Evolutionary conservation across 768 basidiomycete species (phyloP), one percentile per base, ranked within the genome.

Genomic region (Boletus reticulatus): DNA sequence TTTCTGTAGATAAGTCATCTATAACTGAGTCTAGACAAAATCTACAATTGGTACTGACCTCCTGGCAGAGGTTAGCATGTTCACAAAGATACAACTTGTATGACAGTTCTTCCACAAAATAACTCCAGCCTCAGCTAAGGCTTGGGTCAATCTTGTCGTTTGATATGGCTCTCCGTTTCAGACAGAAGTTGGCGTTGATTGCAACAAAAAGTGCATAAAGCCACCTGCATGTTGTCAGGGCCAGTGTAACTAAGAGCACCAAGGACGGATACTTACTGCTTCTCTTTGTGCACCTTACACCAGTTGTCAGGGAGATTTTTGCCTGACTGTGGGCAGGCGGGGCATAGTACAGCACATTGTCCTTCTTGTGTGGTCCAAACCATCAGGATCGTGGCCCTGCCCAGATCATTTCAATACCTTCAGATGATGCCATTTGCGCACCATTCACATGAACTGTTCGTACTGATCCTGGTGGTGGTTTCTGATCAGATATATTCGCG

Each of bases 1-100:
- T 48, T 51, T 57, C 62, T 65, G 24, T 24, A 24, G 24, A 24
- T 24, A 24, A 4, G 24, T 24, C 24, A 24, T 24, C 24, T 24
- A 24, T 24, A 24, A 4, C 24, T 4, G 3, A 24, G 24, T 24
- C 24, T 24, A 24, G 24, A 0, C 24, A 24, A 24, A 24, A 24
- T 24, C 5, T 5, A 24, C 5, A 5, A 24, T 24, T 24, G 24
- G 24, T 24, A 24, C 24, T 24, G 24, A 24, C 24, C 24, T 24
- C 24, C 24, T 24, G 24, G 5, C 24, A 24, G 24, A 24, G 24
- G 24, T 24, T 24, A 24, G 24, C 24, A 4, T 24, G 24, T 24
- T 24, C 24, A 24, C 3, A 5, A 37, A 24, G 24, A 10, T 31
- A 42, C 7, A 1, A 0, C 8, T 43, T 51, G 6, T 51, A 51